Base-by-base conservation (phyloP, 2,329 filamentous ascomycete species). In the Colletotrichum cordylinicola region DNA sequence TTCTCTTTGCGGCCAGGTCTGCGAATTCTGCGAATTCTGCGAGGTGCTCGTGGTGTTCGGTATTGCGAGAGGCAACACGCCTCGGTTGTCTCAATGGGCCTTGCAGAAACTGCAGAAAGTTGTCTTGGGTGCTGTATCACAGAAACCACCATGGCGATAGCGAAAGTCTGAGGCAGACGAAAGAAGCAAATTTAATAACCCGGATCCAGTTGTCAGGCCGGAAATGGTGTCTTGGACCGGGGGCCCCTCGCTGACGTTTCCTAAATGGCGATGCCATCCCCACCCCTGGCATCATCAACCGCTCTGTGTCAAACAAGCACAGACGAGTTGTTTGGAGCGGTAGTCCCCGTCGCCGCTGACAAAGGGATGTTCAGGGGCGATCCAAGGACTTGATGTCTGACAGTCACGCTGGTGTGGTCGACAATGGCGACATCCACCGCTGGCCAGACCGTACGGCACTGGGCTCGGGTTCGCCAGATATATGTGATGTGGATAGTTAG, bases 261-360 rank as follows among this genome's bases (percentile, higher is more conserved):
- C 55, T 62, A 55, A 75, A 29, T 65, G 56, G 67, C 27, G 24
- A 62, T 13, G 37, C 24, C 31, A 39, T 24, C 58, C 56, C 58
- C 43, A 52, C 18, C 61, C 35, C 35, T 43, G 33, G 55, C 64
- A 56, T 62, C 24, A 60, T 16, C 33, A 48, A 35, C 67, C 43
- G 33, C 43, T 74, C n/a, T 65, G 67, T 70, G 58, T 70, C 72
- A 74, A 74, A 65, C 66, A 27, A 62, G 72, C 62, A 67, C 73
- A 24, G 43, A 72, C 56, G 16, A 58, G 15, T 27, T 67, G 39
- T 35, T 67, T 35, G 24, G 7, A 27, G 37, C 15, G 8, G 16
- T n/a, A 39, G 31, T 52, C 37, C 33, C 18, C 31, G 33, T 55
- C 29, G 43, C 64, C 69, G 62, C 27, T 75, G 73, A 75, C 43